These are phyloP conservation scores for Aurantiochytrium sp. DNA, from an alignment of 108 stramenopile genomes.

Conservation along the genomic window DNA sequence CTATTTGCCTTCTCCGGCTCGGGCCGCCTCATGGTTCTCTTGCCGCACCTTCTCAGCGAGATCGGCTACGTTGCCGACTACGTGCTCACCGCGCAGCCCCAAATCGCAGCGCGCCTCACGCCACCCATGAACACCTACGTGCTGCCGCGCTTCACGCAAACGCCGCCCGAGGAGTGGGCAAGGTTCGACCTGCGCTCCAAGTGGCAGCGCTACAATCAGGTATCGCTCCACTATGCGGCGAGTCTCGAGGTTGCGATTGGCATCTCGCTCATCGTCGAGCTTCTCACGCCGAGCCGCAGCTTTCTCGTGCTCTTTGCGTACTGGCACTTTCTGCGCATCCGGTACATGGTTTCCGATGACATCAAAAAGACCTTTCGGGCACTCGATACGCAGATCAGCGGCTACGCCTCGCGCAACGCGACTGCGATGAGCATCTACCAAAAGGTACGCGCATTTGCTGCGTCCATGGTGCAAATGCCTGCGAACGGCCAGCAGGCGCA, in stretches of 20 bases:
- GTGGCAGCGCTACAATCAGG: constrained; percentile 1
- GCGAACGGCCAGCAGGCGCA: neutral
- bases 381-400: neutral
- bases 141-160: neutral
- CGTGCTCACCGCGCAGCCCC: neutral
- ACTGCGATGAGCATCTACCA: neutral
- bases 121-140: neutral
- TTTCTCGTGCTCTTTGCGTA: neutral
- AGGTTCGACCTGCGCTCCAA: neutral
- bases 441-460: neutral
- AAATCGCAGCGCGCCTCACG: neutral
- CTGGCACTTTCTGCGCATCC: neutral
- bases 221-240: neutral
- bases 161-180: neutral
- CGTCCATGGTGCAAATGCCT: neutral
- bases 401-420: neutral
- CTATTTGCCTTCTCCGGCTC: neutral
- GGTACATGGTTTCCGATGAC: neutral
- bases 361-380: neutral
- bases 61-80: neutral
- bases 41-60: neutral
- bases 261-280: neutral
- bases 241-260: neutral
- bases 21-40: neutral
- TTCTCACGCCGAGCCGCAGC: neutral